Evolutionary conservation across 225 moss, liverwort and hornwort species (phyloP).

Genomic region (Bryoerythrophyllum caledonicum): DNA sequence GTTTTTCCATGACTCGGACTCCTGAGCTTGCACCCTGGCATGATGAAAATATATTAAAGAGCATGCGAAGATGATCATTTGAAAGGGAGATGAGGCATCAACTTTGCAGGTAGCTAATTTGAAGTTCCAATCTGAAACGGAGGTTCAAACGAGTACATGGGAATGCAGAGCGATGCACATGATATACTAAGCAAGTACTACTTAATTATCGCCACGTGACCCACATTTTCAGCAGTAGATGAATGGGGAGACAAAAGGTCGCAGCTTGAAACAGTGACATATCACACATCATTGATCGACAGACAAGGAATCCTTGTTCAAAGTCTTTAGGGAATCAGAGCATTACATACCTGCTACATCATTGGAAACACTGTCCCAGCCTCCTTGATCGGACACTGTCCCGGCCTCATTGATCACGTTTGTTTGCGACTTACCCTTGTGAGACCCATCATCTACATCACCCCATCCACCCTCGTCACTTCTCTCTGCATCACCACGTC

Average conservation of each 20-base stretch:
- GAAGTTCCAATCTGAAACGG: no score
- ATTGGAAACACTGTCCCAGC: conserved; percentile 6
- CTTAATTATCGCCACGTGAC: neutral
- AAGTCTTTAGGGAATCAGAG: neutral
- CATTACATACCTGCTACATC: conserved; percentile 19
- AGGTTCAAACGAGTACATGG: neutral
- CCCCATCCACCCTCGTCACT: conserved; percentile 6
- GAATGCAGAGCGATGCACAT: neutral
- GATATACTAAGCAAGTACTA: neutral
- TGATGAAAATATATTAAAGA: neutral
- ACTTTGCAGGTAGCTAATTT: neutral
- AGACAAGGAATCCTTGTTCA: neutral
- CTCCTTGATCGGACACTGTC: conserved; percentile 13
- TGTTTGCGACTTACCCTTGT: neutral
- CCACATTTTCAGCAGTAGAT: neutral
- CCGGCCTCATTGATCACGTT: neutral
- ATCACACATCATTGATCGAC: neutral
- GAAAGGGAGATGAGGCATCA: neutral
- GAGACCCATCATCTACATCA: neutral
- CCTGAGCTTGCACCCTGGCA: neutral
- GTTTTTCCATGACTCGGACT: neutral
- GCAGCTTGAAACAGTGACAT: neutral
- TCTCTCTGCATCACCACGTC: neutral
- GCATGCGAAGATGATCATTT: neutral
- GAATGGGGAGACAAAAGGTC: neutral